Percentiles rank a stretch among this genome's conserved stretches.
Evolutionary conservation across 805 yeast species (phyloP).

Genomic region (Candida ascalaphidarum): DNA sequence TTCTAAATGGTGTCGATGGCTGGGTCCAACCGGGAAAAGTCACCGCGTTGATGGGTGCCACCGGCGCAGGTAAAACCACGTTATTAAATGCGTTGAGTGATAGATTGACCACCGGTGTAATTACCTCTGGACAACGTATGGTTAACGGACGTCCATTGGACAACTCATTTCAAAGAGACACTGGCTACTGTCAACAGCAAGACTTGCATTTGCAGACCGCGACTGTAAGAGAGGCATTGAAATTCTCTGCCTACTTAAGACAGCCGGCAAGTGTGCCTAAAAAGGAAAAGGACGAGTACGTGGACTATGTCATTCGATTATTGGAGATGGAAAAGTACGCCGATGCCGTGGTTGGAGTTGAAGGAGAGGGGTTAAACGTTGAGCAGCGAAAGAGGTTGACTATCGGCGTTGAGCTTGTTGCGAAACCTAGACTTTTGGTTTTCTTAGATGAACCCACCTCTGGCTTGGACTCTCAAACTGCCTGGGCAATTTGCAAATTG

Average conservation of each 20-base stretch:
- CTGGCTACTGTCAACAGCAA: conserved; percentile 79
- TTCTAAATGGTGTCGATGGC: conserved; percentile 42
- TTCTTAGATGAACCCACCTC: conserved; percentile 37
- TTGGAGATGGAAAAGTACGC: conserved; percentile 65
- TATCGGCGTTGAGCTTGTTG: conserved; percentile 34
- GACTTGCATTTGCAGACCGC: conserved; percentile 63
- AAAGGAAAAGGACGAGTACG: conserved; percentile 56
- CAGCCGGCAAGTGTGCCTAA: conserved; percentile 52
- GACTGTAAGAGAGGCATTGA: conserved; percentile 68
- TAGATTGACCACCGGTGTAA: conserved; percentile 61
- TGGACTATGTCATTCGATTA: conserved; percentile 56
- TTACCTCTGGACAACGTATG: conserved; percentile 53
- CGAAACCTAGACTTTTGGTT: conserved; percentile 28
- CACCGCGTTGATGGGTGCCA: conserved; percentile 79
- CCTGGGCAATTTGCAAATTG: conserved; percentile 33
- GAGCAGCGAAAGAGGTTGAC: conserved; percentile 18
- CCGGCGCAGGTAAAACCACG: conserved; percentile 85
- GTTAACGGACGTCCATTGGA: conserved; percentile 63
- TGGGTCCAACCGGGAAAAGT: conserved; percentile 76
- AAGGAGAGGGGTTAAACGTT: conserved; percentile 46
- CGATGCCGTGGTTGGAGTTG: conserved; percentile 73
- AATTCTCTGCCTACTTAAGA: conserved; percentile 65
- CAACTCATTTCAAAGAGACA: conserved; percentile 62
- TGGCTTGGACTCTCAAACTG: conserved; percentile 36
- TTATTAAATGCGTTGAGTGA: conserved; percentile 65